phyloP scores from a whole-genome alignment of 331 rosid genomes.

The Saraca asoca region DNA sequence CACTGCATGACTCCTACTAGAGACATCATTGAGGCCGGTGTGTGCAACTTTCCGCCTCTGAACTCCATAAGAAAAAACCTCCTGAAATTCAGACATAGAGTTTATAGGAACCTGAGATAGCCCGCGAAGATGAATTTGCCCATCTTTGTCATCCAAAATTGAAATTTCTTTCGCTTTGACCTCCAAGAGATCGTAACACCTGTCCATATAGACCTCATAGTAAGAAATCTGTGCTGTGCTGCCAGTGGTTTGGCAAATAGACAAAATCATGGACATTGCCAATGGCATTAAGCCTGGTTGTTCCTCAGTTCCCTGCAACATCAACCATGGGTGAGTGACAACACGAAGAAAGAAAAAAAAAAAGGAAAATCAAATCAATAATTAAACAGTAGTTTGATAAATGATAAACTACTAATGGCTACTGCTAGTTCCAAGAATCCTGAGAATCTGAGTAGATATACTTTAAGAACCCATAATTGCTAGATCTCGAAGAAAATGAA shows the following conservation, averaged over 20 bases:
- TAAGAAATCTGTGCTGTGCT: conserved; percentile 71
- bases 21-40: conserved; percentile 84
- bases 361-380: background rate
- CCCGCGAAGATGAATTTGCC: conserved; percentile 84
- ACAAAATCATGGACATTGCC: conserved; percentile 68
- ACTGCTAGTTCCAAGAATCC: background rate
- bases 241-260: conserved; percentile 57
- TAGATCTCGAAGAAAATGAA: background rate
- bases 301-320: conserved; percentile 76
- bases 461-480: background rate
- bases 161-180: conserved; percentile 71
- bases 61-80: conserved; percentile 60
- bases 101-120: conserved; percentile 62
- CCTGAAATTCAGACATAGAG: conserved; percentile 68
- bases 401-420: background rate
- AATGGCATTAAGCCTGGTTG: conserved; percentile 75
- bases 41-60: conserved; percentile 83
- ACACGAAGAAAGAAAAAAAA: background rate
- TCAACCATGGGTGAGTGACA: conserved; percentile 30
- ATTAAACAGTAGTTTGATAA: background rate
- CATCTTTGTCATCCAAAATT: conserved; percentile 79
- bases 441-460: background rate
- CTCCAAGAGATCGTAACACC: conserved; percentile 86
- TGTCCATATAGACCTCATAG: conserved; percentile 88
- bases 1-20: conserved; percentile 95